Base-by-base conservation (phyloP, 352 stramenopile species). In the Globisporangium irregulare region DNA sequence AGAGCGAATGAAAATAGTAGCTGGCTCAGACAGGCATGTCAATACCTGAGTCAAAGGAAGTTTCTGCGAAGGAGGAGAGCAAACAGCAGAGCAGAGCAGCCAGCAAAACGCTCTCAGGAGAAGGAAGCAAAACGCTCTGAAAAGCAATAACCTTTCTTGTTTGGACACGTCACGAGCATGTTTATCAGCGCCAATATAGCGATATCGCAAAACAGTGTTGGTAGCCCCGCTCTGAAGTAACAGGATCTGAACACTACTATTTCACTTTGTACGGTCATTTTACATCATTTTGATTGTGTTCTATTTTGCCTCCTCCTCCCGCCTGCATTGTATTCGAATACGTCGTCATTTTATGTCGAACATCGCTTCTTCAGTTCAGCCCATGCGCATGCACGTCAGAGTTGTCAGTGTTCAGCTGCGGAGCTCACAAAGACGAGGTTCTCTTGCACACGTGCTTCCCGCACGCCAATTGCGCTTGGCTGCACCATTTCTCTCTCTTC, bases 1-100 rank as follows among this genome's bases (percentile, higher is more conserved):
- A 50, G 41, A 22, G 41, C 15, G 18, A 15, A 15, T 50, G 41
- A 22, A 50, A 56, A 32, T 32, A 56, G 22, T 56, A 27, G 50
- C n/a, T 56, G 22, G 50, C 9, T 32, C 22, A 56, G 50, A 56
- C 50, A 56, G 50, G 50, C 50, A 22, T 50, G 41, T n/a, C 41
- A 48, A 48, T 7, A 50, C 41, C 50, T 27, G 50, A 56, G 50
- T 56, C 50, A 56, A 56, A 56, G 50, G 50, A 56, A 56, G 50
- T 32, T 56, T 56, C 50, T 27, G 50, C 50, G 50, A 56, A 56
- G 50, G 5, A 27, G 25, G 2, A 32, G 14, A 27, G 32, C 32
- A 38, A 10, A 9, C 32, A 38, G 32, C 32, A 38, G 14, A 27
- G 14, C 0, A 32, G 14, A 27, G 32, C 7, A 38, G 32, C 32